phyloP scores from a whole-genome alignment of 768 basidiomycete species.

The Mrakia blollopis region DNA sequence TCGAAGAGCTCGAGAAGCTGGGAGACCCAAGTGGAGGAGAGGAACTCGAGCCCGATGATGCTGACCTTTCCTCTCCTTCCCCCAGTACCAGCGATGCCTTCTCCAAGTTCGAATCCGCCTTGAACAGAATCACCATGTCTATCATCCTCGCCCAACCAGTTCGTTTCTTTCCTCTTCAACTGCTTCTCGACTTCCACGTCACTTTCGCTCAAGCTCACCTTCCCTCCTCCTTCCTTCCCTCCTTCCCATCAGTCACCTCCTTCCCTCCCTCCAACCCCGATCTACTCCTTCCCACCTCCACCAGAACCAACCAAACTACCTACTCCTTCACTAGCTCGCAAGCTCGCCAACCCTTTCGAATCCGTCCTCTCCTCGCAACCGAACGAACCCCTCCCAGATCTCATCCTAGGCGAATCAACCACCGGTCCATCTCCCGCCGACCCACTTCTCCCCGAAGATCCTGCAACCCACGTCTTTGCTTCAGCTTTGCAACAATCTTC shows the following conservation, averaged over 20 bases:
- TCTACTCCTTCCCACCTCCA: slow-evolving; percentile 9
- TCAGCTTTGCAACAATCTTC: background rate
- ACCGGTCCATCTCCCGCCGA: background rate
- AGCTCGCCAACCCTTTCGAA: background rate
- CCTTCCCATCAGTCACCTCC: background rate
- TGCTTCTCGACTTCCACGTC: background rate
- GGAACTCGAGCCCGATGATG: background rate
- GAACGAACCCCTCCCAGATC: background rate
- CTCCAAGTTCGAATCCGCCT: slow-evolving; percentile 20
- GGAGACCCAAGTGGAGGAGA: background rate
- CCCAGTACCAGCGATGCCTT: slow-evolving; percentile 11
- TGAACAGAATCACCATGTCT: slow-evolving; percentile 31
- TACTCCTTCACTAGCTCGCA: background rate
- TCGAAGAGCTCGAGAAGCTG: background rate
- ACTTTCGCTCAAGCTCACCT: slow-evolving; percentile 5
- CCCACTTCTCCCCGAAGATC: background rate
- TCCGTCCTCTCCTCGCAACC: background rate
- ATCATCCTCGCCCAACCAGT: slow-evolving; percentile 26
- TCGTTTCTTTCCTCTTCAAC: background rate
- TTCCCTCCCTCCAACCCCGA: background rate
- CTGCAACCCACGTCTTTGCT: background rate
- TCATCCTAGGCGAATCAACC: background rate
- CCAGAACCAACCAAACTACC: background rate
- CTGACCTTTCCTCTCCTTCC: background rate
- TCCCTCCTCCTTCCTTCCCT: background rate